Evolutionary conservation across 345 rosid species (phyloP).

Genomic region (Ceriops decandra): DNA sequence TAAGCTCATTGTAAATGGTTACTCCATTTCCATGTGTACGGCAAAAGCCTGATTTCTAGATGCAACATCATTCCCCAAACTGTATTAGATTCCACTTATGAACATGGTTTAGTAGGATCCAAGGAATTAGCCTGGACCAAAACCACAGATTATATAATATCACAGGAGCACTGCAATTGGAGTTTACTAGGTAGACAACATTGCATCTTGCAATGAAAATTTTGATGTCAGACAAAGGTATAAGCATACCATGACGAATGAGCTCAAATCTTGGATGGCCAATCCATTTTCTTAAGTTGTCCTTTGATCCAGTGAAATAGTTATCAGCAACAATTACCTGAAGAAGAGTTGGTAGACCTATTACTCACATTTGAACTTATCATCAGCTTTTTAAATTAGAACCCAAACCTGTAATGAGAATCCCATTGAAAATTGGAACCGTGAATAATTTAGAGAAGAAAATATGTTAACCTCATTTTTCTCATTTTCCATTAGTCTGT

Average conservation of each 20-base stretch:
- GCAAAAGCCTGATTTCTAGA: neutral
- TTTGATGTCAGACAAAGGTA: neutral
- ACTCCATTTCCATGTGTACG: too few species aligned
- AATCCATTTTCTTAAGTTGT: constrained; percentile 81
- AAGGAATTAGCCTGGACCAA: neutral
- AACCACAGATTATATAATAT: neutral
- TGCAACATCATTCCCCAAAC: neutral
- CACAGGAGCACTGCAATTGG: neutral
- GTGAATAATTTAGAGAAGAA: neutral
- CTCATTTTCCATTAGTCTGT: constrained; percentile 85
- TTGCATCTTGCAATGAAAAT: neutral
- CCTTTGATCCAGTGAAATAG: constrained; percentile 89
- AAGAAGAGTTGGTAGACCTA: neutral
- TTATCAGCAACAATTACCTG: constrained; percentile 93
- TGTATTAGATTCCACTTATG: too few species aligned
- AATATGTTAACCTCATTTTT: constrained; percentile 71
- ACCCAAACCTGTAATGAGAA: neutral
- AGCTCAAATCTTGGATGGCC: constrained; percentile 98
- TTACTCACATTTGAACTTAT: neutral
- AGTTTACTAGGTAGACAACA: neutral
- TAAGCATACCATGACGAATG: constrained; percentile 77
- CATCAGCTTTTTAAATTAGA: too few species aligned
- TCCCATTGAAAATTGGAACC: neutral
- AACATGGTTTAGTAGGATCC: neutral
- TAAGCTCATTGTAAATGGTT: too few species aligned